These are phyloP conservation scores for Phytophthora quininea DNA, from an alignment of 352 stramenopile species.

Conservation along the genomic window DNA sequence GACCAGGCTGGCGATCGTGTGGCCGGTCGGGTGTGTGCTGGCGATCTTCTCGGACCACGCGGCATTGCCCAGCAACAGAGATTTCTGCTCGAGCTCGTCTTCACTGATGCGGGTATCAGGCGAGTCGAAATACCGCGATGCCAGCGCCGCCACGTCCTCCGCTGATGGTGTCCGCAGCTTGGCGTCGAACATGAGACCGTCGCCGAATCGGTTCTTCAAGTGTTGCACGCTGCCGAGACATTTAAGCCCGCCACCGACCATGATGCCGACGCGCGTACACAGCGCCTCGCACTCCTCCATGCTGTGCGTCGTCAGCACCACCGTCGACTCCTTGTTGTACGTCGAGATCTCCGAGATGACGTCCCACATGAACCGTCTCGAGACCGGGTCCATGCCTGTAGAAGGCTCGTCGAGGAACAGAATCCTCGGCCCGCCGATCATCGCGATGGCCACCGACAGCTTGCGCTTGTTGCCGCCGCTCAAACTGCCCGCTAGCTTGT, in stretches of 20 bases:
- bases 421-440: slow-evolving; percentile 92
- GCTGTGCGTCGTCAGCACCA: slow-evolving; percentile 95
- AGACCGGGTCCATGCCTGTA: slow-evolving; percentile 94
- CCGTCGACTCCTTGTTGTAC: slow-evolving; percentile 67
- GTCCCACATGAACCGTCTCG: slow-evolving; percentile 94
- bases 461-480: slow-evolving; percentile 93
- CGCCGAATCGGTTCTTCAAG: slow-evolving; percentile 95
- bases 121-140: slow-evolving; percentile 28
- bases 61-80: slow-evolving; percentile 43
- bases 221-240: slow-evolving; percentile 93
- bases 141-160: slow-evolving; percentile 16
- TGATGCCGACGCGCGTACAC: slow-evolving; percentile 94
- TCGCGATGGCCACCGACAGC: slow-evolving; percentile 92
- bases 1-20: slow-evolving; percentile 54
- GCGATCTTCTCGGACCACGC: slow-evolving; percentile 49
- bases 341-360: slow-evolving; percentile 88
- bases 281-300: slow-evolving; percentile 96
- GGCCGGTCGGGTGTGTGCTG: slow-evolving; percentile 59
- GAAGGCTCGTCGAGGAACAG: slow-evolving; percentile 93
- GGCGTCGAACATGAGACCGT: slow-evolving; percentile 92
- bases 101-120: slow-evolving; percentile 14
- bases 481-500: slow-evolving; percentile 74
- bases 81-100: slow-evolving; percentile 43
- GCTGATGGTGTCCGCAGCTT: slow-evolving; percentile 49
- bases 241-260: slow-evolving; percentile 78